Percentiles rank a stretch among this genome's conserved stretches.
Conservation (phyloP, 2,329 filamentous ascomycete genomes). For the Conoideocrella luteorostrata region DNA sequence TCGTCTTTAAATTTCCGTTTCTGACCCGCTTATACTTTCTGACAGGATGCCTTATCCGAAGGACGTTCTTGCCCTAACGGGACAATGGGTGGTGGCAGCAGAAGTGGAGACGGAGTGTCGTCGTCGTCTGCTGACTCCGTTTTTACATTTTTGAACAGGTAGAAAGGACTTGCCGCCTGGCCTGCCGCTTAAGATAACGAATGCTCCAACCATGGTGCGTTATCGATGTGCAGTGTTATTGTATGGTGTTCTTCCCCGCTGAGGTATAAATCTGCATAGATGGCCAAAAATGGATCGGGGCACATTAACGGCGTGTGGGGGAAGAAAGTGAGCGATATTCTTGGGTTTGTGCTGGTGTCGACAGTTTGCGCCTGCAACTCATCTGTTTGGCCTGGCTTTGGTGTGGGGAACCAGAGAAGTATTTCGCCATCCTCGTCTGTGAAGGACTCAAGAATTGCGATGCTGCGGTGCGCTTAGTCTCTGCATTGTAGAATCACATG, state of each 20-base stretch:
- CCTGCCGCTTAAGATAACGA: too few relatives aligned
- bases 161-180: not conserved
- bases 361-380: not conserved
- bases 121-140: too few relatives aligned
- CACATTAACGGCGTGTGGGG: not conserved
- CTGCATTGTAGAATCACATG: not conserved
- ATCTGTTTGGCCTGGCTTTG: not conserved
- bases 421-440: not conserved
- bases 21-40: not conserved
- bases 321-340: not conserved
- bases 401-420: not conserved
- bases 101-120: not conserved
- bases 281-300: not conserved
- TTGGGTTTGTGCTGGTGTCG: not conserved
- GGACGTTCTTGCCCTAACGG: not conserved
- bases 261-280: not conserved
- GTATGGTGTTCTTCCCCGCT: not conserved
- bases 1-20: not conserved
- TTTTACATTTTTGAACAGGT: not conserved
- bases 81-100: not conserved
- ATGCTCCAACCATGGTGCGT: not conserved
- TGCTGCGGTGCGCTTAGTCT: not conserved
- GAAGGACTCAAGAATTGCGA: not conserved
- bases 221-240: not conserved
- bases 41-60: not conserved